Evolutionary conservation across 2,329 filamentous ascomycete species (phyloP).

Genomic region (Remersonia thermophila): DNA sequence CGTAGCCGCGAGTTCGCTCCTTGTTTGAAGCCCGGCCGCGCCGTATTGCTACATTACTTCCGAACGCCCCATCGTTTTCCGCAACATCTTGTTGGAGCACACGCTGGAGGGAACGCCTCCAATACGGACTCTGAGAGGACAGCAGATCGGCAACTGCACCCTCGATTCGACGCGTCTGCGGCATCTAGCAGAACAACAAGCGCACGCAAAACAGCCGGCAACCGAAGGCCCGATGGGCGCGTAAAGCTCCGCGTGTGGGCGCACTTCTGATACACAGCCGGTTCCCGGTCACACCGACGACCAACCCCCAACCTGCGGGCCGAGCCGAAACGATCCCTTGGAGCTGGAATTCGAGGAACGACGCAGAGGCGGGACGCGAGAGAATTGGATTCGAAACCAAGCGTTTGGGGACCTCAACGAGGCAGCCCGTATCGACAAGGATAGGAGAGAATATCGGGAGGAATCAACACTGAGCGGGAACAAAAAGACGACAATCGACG

Average conservation of each 20-base stretch:
- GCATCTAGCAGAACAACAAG: not conserved
- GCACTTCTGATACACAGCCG: not conserved
- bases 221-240: slow-evolving; percentile 10
- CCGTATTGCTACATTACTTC: slow-evolving; percentile 3
- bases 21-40: slow-evolving; percentile 12
- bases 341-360: slow-evolving; percentile 4
- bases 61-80: not conserved
- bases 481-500: not conserved
- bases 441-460: too few relatives aligned
- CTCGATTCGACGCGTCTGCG: too few relatives aligned
- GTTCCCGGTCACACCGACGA: not conserved
- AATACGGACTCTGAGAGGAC: too few relatives aligned
- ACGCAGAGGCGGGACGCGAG: not conserved
- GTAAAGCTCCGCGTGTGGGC: slow-evolving; percentile 1
- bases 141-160: too few relatives aligned
- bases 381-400: not conserved
- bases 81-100: too few relatives aligned
- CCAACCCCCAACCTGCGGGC: not conserved
- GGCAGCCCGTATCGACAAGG: too few relatives aligned
- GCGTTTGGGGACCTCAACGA: too few relatives aligned
- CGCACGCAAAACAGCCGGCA: slow-evolving; percentile 3
- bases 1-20: slow-evolving; percentile 12
- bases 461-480: not conserved
- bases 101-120: too few relatives aligned
- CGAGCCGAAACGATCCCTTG: slow-evolving; percentile 1